Base-by-base conservation (phyloP, 805 yeast genomes). In the Pichia deserticola region DNA sequence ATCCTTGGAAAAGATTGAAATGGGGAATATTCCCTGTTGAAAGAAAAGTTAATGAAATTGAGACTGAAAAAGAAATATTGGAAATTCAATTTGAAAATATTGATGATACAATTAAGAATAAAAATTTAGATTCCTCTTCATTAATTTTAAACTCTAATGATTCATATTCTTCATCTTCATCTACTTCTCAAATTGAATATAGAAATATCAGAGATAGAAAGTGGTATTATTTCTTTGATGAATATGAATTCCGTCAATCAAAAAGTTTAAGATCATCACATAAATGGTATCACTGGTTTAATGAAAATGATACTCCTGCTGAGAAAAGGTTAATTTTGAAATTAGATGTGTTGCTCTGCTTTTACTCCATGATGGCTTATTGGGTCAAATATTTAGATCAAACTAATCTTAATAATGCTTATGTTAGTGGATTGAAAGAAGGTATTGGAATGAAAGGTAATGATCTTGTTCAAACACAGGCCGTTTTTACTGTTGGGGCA, bases 341-440 rank as follows among this genome's bases (percentile, higher is more conserved):
- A 59, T 60, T 82, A 34, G 89, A 82, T 57, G 52, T 79, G 13
- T 60, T 79, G 34, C 65, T 84, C 44, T 71, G 81, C 15, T 68
- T 73, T 42, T 78, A 79, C 54, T 72, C 84, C 0, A 75, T 80
- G 62, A 64, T 80, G 51, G 80, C 79, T 1, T 82, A 82, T 62
- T 84, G 86, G 85, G 78, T 83, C 48, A 82, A 82, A 60, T 78
- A 79, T 48, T 67, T 84, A 44, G 89, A 84, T 60, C 74, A 73
- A 50, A 70, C 77, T 42, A 84, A 82, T 60, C 67, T 79, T 49
- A 77, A 71, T 54, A 82, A 82, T 58, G 89, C 88, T 3, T 84
- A 82, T 60, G 83, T 80, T 40, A 76, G 83, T 15, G 82, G 84
- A n/a, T 73, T 84, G 78, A 65, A 74, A 51, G 81, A 78, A 55